Percentiles rank a stretch among this genome's conserved stretches.
Conservation (phyloP, 208 protist species). For the Trichomonas vaginalis region DNA sequence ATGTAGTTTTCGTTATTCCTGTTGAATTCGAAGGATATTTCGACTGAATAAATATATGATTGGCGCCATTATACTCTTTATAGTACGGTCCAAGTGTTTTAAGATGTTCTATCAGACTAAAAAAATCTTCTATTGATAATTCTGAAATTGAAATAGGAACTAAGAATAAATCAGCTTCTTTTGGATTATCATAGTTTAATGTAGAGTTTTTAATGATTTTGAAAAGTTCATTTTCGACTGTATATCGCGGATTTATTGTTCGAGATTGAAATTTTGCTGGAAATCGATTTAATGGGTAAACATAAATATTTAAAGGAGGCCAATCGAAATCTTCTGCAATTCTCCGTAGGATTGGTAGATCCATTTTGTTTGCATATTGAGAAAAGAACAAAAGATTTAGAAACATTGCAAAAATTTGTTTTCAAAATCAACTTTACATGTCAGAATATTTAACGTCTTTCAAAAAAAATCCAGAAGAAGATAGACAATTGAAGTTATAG, state of each 20-base stretch:
- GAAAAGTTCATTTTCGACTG: not conserved
- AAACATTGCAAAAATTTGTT: not conserved
- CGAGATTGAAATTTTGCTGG: not conserved
- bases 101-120: not conserved
- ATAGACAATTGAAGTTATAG: no score
- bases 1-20: not conserved
- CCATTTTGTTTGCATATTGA: not conserved
- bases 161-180: not conserved
- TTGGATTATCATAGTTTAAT: not conserved
- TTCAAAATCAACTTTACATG: not conserved
- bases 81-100: not conserved
- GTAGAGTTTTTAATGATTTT: not conserved
- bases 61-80: not conserved
- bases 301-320: not conserved
- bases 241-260: not conserved
- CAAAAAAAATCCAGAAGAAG: no score
- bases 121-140: not conserved
- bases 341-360: not conserved
- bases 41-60: not conserved
- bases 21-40: not conserved
- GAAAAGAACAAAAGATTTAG: not conserved
- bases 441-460: no score
- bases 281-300: not conserved
- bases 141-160: not conserved
- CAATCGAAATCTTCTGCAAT: not conserved